A percentile compares a stretch with the other conserved stretches of the same genome.
phyloP scores from a whole-genome alignment of 306 rosid species.

The cucumber (Cucumis sativus) region Cucumber_9930_V3 NC_026656.2:15670001-15670500 shows the following conservation, averaged over 20 bases:
- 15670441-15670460: not conserved
- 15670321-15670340: slow-evolving; percentile 81
- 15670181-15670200: slow-evolving; percentile 95
- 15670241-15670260: not conserved
- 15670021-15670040: not conserved
- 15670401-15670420: slow-evolving; percentile 92
- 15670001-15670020: not conserved
- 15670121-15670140: slow-evolving; percentile 83
- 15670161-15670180: slow-evolving; percentile 89
- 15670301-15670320: slow-evolving; percentile 6
- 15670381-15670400: slow-evolving; percentile 96
- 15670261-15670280: not conserved
- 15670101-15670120: slow-evolving; percentile 44
- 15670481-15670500: not conserved
- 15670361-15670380: slow-evolving; percentile 94
- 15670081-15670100: not conserved
- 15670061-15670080: slow-evolving; percentile 11
- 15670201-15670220: slow-evolving; percentile 84
- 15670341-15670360: slow-evolving; percentile 95
- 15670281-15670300: not conserved
- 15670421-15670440: not conserved
- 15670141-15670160: slow-evolving; percentile 91
- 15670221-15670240: slow-evolving; percentile 40
- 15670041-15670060: not conserved
- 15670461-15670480: not conserved